Evolutionary conservation across 805 yeast species (phyloP).

Genomic region (Groenewaldozyma salmanticensis): DNA sequence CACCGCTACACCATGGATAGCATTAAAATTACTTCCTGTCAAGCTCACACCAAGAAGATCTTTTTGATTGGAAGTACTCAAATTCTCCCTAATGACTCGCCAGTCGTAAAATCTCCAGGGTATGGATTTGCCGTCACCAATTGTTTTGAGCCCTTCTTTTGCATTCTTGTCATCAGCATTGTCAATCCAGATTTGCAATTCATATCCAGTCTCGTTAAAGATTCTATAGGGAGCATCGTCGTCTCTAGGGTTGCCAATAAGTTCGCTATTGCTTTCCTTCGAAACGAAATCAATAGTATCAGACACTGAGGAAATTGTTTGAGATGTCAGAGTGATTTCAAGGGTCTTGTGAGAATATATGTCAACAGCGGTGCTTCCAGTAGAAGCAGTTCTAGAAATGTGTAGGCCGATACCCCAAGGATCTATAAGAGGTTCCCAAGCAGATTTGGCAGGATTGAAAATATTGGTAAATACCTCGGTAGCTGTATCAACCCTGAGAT

Average conservation of each 20-base stretch:
- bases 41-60: constrained; percentile 52
- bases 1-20: constrained; percentile 50
- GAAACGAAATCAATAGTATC: constrained; percentile 46
- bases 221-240: constrained; percentile 75
- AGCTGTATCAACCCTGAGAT: constrained; percentile 58
- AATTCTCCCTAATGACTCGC: constrained; percentile 72
- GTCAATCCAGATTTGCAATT: constrained; percentile 77
- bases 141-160: constrained; percentile 20
- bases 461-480: constrained; percentile 63
- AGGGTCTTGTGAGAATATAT: constrained; percentile 67
- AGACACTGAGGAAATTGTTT: constrained; percentile 67
- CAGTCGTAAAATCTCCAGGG: constrained; percentile 96
- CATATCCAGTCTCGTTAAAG: constrained; percentile 75
- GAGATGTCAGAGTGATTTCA: constrained; percentile 71
- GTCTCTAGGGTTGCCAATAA: constrained; percentile 47
- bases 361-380: constrained; percentile 47
- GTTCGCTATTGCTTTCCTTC: constrained; percentile 18
- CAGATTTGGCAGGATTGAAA: constrained; percentile 77
- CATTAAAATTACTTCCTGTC: constrained; percentile 44
- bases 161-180: constrained; percentile 25
- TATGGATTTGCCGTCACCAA: constrained; percentile 37
- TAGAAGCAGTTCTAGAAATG: constrained; percentile 39
- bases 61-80: constrained; percentile 54
- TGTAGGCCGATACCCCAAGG: constrained; percentile 75
- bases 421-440: constrained; percentile 88